Percentiles rank a stretch among this genome's conserved stretches.
phyloP scores from a whole-genome alignment of 768 basidiomycete species.

The Pleurotus ostreatus region DNA sequence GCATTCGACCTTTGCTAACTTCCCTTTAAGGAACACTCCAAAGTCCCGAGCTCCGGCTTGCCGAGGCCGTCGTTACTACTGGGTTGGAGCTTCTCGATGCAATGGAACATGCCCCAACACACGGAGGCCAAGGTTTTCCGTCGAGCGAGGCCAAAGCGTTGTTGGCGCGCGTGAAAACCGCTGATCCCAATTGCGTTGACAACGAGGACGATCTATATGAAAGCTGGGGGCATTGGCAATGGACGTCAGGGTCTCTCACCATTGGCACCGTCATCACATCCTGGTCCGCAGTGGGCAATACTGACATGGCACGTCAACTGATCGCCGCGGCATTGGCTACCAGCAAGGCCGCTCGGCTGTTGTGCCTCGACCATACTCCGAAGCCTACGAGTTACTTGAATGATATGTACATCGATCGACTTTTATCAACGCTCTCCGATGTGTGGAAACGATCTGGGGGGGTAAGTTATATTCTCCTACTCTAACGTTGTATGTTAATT shows the following conservation, averaged over 20 bases:
- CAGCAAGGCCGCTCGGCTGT: neutral
- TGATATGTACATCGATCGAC: neutral
- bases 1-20: too few species aligned
- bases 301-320: neutral
- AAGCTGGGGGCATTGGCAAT: constrained; percentile 17
- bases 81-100: too few species aligned
- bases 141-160: neutral
- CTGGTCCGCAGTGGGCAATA: neutral
- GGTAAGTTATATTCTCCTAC: neutral
- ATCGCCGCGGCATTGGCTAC: neutral
- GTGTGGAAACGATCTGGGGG: neutral
- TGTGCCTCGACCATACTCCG: neutral
- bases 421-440: neutral
- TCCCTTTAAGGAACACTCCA: too few species aligned
- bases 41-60: too few species aligned
- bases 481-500: neutral
- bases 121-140: neutral
- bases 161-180: constrained; percentile 8
- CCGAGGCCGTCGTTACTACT: too few species aligned
- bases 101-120: too few species aligned
- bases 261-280: neutral
- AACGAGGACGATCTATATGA: constrained; percentile 12
- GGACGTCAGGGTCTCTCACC: constrained; percentile 8
- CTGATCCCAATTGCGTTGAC: constrained; percentile 12
- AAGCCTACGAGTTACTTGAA: neutral